phyloP scores from a whole-genome alignment of 257 asterid genomes.

The Gentiana straminea region DNA sequence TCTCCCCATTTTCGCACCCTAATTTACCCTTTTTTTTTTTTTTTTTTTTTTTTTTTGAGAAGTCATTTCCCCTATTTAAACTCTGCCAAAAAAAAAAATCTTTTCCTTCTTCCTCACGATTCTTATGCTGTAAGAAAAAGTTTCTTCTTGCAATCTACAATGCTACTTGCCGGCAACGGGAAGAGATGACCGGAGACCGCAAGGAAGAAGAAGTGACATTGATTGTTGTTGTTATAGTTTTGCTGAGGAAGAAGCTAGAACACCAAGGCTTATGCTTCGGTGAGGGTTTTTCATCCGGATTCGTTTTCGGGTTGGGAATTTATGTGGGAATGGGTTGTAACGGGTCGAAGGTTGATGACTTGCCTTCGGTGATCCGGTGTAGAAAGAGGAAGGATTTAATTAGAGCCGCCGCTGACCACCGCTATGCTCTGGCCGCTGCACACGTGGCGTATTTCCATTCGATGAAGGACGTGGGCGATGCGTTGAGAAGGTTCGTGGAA shows the following conservation, averaged over 20 bases:
- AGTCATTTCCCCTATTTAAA: neutral
- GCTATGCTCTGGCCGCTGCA: conserved; percentile 88
- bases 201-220: neutral
- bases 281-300: conserved; percentile 4
- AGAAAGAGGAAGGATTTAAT: conserved; percentile 69
- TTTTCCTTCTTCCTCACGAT: conserved; percentile 1
- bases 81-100: neutral
- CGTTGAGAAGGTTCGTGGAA: conserved; percentile 75
- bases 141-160: conserved; percentile 11
- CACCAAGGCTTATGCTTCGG: neutral
- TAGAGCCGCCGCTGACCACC: conserved; percentile 76
- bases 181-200: conserved; percentile 17
- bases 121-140: neutral
- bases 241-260: neutral
- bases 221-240: neutral
- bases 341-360: conserved; percentile 64
- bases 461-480: conserved; percentile 82
- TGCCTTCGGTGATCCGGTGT: conserved; percentile 76
- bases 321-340: conserved; percentile 57
- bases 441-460: conserved; percentile 78
- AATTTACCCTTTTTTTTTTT: neutral
- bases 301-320: conserved; percentile 4
- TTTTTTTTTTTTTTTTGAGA: neutral
- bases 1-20: too few relatives aligned
- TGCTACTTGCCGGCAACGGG: conserved; percentile 24